phyloP scores from a whole-genome alignment of 768 basidiomycete species.

The Candolleomyces eurysporus region DNA sequence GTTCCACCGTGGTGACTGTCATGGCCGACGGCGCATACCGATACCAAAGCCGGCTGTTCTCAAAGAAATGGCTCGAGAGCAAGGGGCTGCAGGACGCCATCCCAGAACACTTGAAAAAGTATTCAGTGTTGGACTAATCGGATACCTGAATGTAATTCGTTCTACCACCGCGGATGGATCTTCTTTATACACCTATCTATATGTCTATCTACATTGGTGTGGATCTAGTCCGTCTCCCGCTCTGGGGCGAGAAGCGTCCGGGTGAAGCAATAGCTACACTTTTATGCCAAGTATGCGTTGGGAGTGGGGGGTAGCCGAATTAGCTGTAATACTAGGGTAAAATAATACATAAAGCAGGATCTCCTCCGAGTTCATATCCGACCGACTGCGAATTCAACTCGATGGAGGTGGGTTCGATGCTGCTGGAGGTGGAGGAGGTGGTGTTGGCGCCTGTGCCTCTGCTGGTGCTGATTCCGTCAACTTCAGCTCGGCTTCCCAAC shows the following conservation, averaged over 20 bases:
- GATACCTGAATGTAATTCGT: background rate
- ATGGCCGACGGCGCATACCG: slow-evolving; percentile 96
- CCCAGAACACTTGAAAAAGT: slow-evolving; percentile 83
- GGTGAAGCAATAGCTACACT: background rate
- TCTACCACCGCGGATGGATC: background rate
- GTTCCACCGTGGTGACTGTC: slow-evolving; percentile 83
- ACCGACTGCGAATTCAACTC: background rate
- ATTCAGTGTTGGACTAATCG: slow-evolving; percentile 74
- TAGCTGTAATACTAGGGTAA: slow-evolving; percentile 6
- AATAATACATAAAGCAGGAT: slow-evolving; percentile 2
- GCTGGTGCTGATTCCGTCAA: slow-evolving; percentile 18
- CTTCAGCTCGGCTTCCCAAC: slow-evolving; percentile 85
- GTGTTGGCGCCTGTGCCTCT: slow-evolving; percentile 15
- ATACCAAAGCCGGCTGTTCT: slow-evolving; percentile 95
- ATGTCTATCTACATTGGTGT: background rate
- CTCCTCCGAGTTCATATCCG: background rate
- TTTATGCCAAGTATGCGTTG: background rate
- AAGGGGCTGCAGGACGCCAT: slow-evolving; percentile 80
- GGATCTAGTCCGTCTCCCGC: background rate
- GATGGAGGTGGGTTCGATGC: slow-evolving; percentile 7
- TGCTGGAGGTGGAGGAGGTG: slow-evolving; percentile 16
- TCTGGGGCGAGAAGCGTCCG: background rate
- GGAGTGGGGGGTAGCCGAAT: slow-evolving; percentile 6
- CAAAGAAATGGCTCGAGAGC: slow-evolving; percentile 82
- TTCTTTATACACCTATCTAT: background rate